phyloP scores from a whole-genome alignment of 2,329 filamentous ascomycete genomes.

The Exophiala sp. region DNA sequence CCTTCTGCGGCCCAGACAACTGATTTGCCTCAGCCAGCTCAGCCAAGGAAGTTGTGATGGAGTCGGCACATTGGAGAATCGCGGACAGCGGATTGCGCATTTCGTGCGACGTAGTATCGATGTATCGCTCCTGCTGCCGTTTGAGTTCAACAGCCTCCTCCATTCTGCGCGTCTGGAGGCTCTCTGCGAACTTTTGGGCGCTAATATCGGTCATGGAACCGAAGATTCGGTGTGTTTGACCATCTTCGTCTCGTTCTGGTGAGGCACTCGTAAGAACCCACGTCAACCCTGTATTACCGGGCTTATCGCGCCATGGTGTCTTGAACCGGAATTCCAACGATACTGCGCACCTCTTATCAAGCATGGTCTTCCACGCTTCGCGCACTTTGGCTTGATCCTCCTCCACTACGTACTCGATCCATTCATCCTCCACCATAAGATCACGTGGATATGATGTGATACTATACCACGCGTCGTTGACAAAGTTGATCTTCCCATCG shows the following conservation, averaged over 20 bases:
- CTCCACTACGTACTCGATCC: slow-evolving; percentile 52
- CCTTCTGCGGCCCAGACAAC: slow-evolving; percentile 19
- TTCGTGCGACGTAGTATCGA: slow-evolving; percentile 65
- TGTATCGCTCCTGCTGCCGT: slow-evolving; percentile 74
- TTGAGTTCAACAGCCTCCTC: slow-evolving; percentile 80
- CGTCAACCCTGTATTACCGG: slow-evolving; percentile 49
- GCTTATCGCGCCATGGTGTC: slow-evolving; percentile 49
- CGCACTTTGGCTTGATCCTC: slow-evolving; percentile 48
- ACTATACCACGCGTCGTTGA: slow-evolving; percentile 71
- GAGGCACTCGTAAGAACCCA: slow-evolving; percentile 56
- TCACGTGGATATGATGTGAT: slow-evolving; percentile 29
- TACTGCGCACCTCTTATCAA: slow-evolving; percentile 28
- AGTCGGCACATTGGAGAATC: slow-evolving; percentile 58
- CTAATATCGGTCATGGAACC: slow-evolving; percentile 75
- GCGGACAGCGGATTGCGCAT: slow-evolving; percentile 57
- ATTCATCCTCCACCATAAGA: slow-evolving; percentile 30
- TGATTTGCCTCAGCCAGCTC: slow-evolving; percentile 41
- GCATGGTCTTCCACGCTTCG: slow-evolving; percentile 26
- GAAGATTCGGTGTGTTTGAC: slow-evolving; percentile 52
- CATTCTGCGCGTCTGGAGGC: slow-evolving; percentile 71
- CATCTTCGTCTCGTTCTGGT: slow-evolving; percentile 49
- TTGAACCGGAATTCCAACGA: slow-evolving; percentile 54
- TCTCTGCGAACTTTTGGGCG: slow-evolving; percentile 79
- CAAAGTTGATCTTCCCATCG: slow-evolving; percentile 68
- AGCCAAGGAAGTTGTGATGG: slow-evolving; percentile 47